Base-by-base conservation (phyloP, 2,329 filamentous ascomycete genomes). In the Diplodia corticola region DNA sequence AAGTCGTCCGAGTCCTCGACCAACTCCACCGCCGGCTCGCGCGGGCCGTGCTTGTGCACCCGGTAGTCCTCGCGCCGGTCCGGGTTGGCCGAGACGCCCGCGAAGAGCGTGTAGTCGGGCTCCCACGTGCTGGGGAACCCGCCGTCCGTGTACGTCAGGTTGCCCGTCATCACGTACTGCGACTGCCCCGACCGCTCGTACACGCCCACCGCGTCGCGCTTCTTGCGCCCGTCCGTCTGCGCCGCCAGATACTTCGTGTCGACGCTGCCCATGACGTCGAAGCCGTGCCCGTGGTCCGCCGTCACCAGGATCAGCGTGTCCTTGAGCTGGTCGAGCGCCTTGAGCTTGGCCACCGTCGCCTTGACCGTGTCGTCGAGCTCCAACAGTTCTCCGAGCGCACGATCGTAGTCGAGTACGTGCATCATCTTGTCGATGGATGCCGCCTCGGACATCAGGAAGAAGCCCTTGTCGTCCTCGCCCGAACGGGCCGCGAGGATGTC, bases 401-500 rank as follows among this genome's bases (percentile, higher is more conserved):
- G 90, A 79, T 95, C 91, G 76, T 95, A 95, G 80, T 95, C 92
- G 22, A 95, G 85, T 0, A 70, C 77, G 80, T 96, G 92, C 91
- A 96, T 95, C 84, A 92, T 89, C 84, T 96, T 96, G 80, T 95
- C 92, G 71, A 96, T 91, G 1, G 88, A 91, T 17, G 92, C 92
- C 28, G 89, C 92, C 78, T 96, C 92, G 13, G 88, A 88, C 91
- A 96, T 95, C 73, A 96, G 84, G 83, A 95, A 92, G 85, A 90
- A 96, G 5, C 92, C 92, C 67, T 91, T 85, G 67, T 89, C 84
- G 24, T 57, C 63, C 35, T 65, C 63, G 37, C 85, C 84, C 30
- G 88, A 87, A 67, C 81, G 81, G 46, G 83, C 83, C 76, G 89
- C 80, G n/a, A 95, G 85, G 63, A 94, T 87, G 67, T 94, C 91